Conservation (phyloP, 2,329 filamentous ascomycete species). For the Chrysosporium keratinophilum region DNA sequence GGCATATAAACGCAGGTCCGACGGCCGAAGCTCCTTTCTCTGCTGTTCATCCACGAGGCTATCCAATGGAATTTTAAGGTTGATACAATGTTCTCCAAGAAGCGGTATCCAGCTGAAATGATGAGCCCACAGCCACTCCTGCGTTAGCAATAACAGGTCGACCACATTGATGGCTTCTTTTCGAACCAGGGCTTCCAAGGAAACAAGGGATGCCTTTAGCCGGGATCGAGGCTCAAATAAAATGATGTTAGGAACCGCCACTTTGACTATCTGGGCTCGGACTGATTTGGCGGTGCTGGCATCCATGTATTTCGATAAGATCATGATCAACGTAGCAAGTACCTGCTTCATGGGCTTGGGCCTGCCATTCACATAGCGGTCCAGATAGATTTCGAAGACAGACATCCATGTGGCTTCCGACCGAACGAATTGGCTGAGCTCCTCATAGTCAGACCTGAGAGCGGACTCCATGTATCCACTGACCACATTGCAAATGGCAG, state of each 20-base stretch:
- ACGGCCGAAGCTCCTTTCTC: constrained; percentile 13
- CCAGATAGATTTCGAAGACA: constrained; percentile 33
- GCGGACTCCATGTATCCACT: constrained; percentile 36
- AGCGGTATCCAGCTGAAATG: constrained; percentile 25
- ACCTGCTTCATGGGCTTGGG: constrained; percentile 39
- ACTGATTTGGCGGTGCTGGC: constrained; percentile 20
- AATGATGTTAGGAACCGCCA: constrained; percentile 29
- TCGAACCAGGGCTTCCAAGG: constrained; percentile 30
- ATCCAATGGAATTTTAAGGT: constrained; percentile 22
- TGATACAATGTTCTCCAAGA: constrained; percentile 27
- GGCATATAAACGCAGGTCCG: constrained; percentile 18
- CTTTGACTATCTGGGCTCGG: constrained; percentile 20
- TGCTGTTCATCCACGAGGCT: constrained; percentile 15
- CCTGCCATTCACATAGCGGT: constrained; percentile 34
- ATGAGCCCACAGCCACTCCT: constrained; percentile 28
- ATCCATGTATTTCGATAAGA: constrained; percentile 24
- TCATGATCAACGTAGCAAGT: constrained; percentile 31
- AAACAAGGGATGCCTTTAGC: constrained; percentile 29
- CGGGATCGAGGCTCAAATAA: constrained; percentile 32
- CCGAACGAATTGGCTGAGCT: constrained; percentile 26
- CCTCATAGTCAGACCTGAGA: constrained; percentile 23
- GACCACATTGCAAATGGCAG: constrained; percentile 36
- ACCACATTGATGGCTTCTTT: constrained; percentile 27
- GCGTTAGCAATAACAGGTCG: constrained; percentile 25
- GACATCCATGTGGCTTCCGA: constrained; percentile 31